Conservation (phyloP, 1,284 basidiomycete genomes). For the Rhodotorula sp. region DNA sequence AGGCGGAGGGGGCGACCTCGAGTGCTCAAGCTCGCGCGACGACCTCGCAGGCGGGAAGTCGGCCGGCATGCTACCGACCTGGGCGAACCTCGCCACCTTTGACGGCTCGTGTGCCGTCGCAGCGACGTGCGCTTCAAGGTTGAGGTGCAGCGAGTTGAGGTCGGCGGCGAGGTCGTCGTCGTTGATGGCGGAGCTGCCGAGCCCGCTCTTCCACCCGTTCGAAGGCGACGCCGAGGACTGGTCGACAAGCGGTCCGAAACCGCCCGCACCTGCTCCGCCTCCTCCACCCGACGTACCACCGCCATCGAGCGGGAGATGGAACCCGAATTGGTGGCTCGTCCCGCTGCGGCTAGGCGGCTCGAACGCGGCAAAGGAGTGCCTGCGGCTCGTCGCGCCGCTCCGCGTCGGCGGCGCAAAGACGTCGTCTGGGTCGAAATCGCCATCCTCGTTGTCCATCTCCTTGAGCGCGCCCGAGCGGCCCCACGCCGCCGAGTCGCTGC, state of each 20-base stretch:
- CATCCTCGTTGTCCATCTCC: conserved; percentile 25
- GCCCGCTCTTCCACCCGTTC: conserved; percentile 12
- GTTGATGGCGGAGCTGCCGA: conserved; percentile 45
- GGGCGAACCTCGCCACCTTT: conserved; percentile 9
- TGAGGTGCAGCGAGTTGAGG: conserved; percentile 47
- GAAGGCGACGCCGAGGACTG: not conserved
- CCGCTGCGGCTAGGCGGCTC: conserved; percentile 34
- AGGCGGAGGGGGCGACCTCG: conserved; percentile 24
- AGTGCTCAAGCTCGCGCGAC: conserved; percentile 21
- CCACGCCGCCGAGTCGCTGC: conserved; percentile 42
- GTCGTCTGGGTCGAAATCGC: conserved; percentile 43
- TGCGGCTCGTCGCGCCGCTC: conserved; percentile 46
- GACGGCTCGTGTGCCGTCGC: conserved; percentile 12
- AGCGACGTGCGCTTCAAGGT: conserved; percentile 45
- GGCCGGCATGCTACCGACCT: conserved; percentile 38
- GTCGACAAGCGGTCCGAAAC: conserved; percentile 13
- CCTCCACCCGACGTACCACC: not conserved
- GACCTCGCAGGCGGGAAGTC: conserved; percentile 28
- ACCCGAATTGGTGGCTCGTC: conserved; percentile 38
- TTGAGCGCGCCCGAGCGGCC: conserved; percentile 19
- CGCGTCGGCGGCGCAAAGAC: conserved; percentile 46
- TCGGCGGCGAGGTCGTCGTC: conserved; percentile 47
- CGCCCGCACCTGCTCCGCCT: conserved; percentile 1
- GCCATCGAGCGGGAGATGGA: conserved; percentile 39
- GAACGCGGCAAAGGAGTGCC: conserved; percentile 48